phyloP scores from a whole-genome alignment of 2,329 filamentous ascomycete genomes.

The Clonostachys solani region DNA sequence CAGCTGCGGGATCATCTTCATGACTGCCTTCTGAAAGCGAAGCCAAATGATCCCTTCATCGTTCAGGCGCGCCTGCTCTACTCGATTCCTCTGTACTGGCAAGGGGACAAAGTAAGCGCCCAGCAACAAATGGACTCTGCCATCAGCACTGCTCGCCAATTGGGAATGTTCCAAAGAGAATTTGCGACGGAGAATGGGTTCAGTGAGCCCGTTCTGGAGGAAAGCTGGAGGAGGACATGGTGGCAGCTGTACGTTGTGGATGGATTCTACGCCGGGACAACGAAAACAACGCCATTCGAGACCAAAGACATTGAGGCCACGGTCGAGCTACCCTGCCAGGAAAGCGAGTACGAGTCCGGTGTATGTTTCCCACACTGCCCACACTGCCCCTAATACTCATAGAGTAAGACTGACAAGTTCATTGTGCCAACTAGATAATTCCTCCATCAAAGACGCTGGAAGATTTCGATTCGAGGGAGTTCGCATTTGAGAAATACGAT shows the following conservation, averaged over 20 bases:
- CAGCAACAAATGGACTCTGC: slow-evolving; percentile 36
- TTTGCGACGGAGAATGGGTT: slow-evolving; percentile 45
- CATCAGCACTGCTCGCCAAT: slow-evolving; percentile 50
- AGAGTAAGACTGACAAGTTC: slow-evolving; percentile 13
- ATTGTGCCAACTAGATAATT: slow-evolving; percentile 20
- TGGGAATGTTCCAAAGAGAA: slow-evolving; percentile 67
- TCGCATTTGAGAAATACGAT: slow-evolving; percentile 43
- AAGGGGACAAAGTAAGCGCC: slow-evolving; percentile 14
- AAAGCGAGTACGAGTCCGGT: slow-evolving; percentile 61
- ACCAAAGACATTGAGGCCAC: slow-evolving; percentile 63
- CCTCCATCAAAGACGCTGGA: slow-evolving; percentile 41
- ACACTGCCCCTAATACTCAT: slow-evolving; percentile 5
- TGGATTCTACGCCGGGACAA: slow-evolving; percentile 75
- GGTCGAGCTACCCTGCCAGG: slow-evolving; percentile 76
- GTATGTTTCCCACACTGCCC: slow-evolving; percentile 30
- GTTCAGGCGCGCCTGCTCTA: slow-evolving; percentile 29
- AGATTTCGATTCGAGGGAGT: slow-evolving; percentile 58
- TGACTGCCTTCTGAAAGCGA: too few relatives aligned
- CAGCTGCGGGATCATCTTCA: background rate
- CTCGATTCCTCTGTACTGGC: slow-evolving; percentile 28
- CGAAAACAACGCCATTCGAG: slow-evolving; percentile 63
- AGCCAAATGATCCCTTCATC: slow-evolving; percentile 14
- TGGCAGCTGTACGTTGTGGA: slow-evolving; percentile 65
- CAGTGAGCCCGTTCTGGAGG: slow-evolving; percentile 42
- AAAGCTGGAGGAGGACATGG: slow-evolving; percentile 67